Evolutionary conservation across 306 rosid genomes (phyloP).

Genomic region (Acacia melanoxylon): DNA sequence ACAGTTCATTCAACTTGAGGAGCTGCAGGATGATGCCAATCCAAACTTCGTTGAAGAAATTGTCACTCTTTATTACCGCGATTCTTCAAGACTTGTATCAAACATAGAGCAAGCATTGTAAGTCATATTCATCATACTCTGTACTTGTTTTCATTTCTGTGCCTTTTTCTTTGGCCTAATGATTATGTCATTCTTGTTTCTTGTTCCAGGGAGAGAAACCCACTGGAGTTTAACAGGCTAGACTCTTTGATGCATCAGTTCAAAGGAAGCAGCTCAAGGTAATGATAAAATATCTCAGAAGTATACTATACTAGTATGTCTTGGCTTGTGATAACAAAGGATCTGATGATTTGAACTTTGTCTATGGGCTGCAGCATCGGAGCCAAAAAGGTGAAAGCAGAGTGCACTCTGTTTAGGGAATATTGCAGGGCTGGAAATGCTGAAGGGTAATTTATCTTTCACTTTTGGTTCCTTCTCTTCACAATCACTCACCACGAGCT

Average conservation of each 20-base stretch:
- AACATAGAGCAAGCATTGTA: constrained; percentile 77
- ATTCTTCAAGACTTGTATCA: constrained; percentile 67
- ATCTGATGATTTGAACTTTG: constrained; percentile 26
- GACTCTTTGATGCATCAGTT: constrained; percentile 82
- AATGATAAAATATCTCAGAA: neutral
- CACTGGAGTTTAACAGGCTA: constrained; percentile 67
- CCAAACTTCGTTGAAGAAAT: constrained; percentile 94
- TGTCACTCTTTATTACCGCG: constrained; percentile 72
- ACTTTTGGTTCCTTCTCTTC: neutral
- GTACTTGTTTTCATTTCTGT: neutral
- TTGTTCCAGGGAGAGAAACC: constrained; percentile 59
- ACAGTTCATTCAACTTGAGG: constrained; percentile 87
- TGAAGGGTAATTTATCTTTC: constrained; percentile 66
- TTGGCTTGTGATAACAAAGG: neutral
- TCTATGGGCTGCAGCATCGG: constrained; percentile 73
- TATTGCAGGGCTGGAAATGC: constrained; percentile 69
- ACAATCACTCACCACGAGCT: neutral
- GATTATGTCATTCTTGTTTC: constrained; percentile 1
- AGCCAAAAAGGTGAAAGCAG: constrained; percentile 92
- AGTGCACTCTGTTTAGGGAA: constrained; percentile 77
- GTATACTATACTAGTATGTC: neutral
- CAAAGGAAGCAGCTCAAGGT: constrained; percentile 98
- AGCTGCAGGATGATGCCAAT: constrained; percentile 80
- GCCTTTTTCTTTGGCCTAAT: neutral
- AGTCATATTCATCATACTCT: constrained; percentile 23